These are phyloP conservation scores for Cytospora piceicola DNA, from an alignment of 2,329 filamentous ascomycete species.

Conservation along the genomic window DNA sequence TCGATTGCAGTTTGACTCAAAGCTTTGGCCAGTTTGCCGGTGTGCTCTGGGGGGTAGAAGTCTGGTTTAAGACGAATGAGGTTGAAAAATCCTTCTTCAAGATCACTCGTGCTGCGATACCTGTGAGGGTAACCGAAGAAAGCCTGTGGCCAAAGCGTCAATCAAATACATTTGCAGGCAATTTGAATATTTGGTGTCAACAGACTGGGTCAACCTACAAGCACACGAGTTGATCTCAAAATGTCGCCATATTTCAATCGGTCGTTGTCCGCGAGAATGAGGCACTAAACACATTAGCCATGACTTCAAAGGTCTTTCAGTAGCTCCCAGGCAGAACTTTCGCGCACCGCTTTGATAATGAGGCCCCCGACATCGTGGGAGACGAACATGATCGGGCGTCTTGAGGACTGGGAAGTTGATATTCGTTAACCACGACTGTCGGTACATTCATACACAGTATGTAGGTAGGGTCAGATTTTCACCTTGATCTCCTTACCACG, in stretches of 20 bases:
- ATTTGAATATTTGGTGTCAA: too few relatives aligned
- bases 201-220: background rate
- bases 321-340: background rate
- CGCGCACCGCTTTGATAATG: constrained; percentile 1
- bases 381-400: constrained; percentile 10
- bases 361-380: constrained; percentile 11
- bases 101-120: background rate
- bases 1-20: background rate
- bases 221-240: background rate
- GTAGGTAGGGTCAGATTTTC: background rate
- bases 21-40: background rate
- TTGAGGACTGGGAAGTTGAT: background rate
- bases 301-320: background rate
- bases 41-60: background rate
- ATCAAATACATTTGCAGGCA: background rate
- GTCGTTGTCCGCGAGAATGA: background rate
- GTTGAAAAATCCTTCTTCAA: background rate
- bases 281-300: background rate
- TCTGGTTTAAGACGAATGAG: background rate
- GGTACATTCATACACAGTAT: too few relatives aligned
- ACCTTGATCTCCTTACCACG: constrained; percentile 5
- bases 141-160: background rate
- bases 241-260: constrained; percentile 5
- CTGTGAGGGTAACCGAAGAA: constrained; percentile 14
- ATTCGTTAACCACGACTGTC: too few relatives aligned